These are phyloP conservation scores for Fusarium albosuccineum DNA, from an alignment of 2,329 filamentous ascomycete genomes.

Conservation along the genomic window DNA sequence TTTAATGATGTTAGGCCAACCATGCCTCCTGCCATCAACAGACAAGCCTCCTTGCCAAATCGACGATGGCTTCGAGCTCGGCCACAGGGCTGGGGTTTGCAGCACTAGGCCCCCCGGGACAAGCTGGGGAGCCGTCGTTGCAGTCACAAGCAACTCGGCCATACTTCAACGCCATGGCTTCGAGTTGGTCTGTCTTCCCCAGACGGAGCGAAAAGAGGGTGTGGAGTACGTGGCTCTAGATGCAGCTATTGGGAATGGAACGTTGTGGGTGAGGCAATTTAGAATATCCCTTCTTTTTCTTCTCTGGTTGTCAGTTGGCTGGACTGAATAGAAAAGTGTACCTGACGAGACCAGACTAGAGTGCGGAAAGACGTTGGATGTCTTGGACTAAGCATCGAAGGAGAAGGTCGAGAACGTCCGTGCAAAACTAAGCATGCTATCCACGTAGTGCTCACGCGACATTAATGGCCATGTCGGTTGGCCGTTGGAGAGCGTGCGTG, in stretches of 20 bases:
- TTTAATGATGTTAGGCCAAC: too few relatives aligned
- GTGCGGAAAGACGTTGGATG: conserved; percentile 1
- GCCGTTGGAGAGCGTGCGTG: conserved; percentile 2
- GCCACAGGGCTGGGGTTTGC: background rate
- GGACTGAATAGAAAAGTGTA: background rate
- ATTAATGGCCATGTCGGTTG: background rate
- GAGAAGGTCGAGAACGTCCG: background rate
- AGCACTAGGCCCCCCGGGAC: background rate
- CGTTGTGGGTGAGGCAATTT: conserved; percentile 3
- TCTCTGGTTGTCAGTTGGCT: background rate
- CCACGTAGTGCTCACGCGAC: conserved; percentile 8
- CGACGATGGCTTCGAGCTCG: background rate
- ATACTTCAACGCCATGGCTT: background rate
- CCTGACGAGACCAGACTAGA: background rate
- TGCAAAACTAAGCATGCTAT: background rate
- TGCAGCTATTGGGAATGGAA: conserved; percentile 1
- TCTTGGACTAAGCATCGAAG: background rate
- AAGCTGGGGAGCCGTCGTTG: conserved; percentile 3
- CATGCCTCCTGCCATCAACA: background rate
- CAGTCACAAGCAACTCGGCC: conserved; percentile 6
- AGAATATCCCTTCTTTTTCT: background rate
- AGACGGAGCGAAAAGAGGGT: conserved; percentile 5
- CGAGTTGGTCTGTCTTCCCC: background rate
- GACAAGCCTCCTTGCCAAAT: background rate
- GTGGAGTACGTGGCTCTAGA: conserved; percentile 1